Percentiles rank a stretch among this genome's conserved stretches.
phyloP scores from a whole-genome alignment of 2,329 filamentous ascomycete genomes.

The Mariannaea elegans region DNA sequence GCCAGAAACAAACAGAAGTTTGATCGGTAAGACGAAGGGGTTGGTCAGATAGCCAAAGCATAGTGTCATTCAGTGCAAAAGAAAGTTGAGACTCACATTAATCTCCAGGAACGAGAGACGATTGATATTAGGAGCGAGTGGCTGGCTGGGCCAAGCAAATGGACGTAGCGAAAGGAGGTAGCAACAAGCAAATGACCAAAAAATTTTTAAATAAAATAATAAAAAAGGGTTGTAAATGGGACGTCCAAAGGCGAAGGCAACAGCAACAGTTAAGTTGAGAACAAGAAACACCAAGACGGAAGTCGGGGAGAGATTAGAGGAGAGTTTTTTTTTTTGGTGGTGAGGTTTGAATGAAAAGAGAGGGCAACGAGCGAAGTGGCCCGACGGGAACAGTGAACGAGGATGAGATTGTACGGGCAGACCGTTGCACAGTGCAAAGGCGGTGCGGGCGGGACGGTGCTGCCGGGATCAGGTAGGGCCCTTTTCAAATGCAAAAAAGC shows the following conservation, averaged over 20 bases:
- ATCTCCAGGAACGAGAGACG: constrained; percentile 41
- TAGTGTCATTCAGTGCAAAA: constrained; percentile 40
- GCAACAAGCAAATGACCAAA: constrained; percentile 26
- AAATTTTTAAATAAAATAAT: constrained; percentile 11
- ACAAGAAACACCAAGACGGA: constrained; percentile 27
- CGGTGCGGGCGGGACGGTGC: constrained; percentile 25
- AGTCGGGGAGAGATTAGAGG: constrained; percentile 31
- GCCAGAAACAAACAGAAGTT: constrained; percentile 10
- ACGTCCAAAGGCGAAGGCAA: constrained; percentile 25
- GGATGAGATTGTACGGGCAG: constrained; percentile 6
- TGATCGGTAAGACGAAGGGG: constrained; percentile 34
- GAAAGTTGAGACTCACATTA: constrained; percentile 49
- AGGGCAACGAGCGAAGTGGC: constrained; percentile 29
- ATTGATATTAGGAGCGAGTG: constrained; percentile 39
- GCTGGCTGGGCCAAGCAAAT: constrained; percentile 36
- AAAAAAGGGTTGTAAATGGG: constrained; percentile 14
- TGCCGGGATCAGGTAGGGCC: constrained; percentile 16
- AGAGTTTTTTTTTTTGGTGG: constrained; percentile 28
- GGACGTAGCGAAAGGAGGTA: constrained; percentile 32
- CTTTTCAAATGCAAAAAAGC: constrained; percentile 16
- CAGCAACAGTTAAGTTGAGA: constrained; percentile 27
- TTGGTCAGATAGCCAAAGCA: constrained; percentile 42
- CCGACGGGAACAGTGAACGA: constrained; percentile 22
- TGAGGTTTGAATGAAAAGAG: constrained; percentile 37
- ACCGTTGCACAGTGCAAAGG: constrained; percentile 37